phyloP scores from a whole-genome alignment of 2,329 filamentous ascomycete genomes.

The Hymenoscyphus fraxineus region DNA sequence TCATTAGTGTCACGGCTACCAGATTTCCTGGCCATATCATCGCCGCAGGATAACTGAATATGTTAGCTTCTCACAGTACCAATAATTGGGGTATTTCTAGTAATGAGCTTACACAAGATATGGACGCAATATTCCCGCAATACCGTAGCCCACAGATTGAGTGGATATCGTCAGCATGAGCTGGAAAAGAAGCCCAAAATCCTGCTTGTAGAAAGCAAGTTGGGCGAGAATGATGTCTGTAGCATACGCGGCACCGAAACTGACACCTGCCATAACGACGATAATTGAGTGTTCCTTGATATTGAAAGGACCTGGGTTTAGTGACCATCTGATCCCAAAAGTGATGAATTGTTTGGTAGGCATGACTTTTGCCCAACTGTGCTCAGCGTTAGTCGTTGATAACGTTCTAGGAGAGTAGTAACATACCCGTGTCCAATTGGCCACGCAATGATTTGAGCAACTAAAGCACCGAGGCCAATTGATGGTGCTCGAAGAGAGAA shows the following conservation, averaged over 20 bases:
- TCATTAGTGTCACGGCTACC: slow-evolving; percentile 47
- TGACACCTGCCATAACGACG: slow-evolving; percentile 49
- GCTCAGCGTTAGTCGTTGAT: background rate
- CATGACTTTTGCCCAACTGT: slow-evolving; percentile 45
- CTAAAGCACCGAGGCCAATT: slow-evolving; percentile 41
- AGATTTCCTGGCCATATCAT: slow-evolving; percentile 65
- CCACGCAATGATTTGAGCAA: slow-evolving; percentile 31
- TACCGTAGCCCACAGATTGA: slow-evolving; percentile 59
- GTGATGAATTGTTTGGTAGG: slow-evolving; percentile 35
- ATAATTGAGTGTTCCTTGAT: slow-evolving; percentile 68
- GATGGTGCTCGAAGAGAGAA: slow-evolving; percentile 31
- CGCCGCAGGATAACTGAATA: slow-evolving; percentile 45
- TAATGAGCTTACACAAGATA: slow-evolving; percentile 55
- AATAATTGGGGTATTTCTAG: background rate
- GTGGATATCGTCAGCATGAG: slow-evolving; percentile 57
- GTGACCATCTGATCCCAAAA: slow-evolving; percentile 51
- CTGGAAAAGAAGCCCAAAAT: slow-evolving; percentile 58
- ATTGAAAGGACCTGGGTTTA: slow-evolving; percentile 69
- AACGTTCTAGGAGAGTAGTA: background rate
- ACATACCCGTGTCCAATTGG: slow-evolving; percentile 48
- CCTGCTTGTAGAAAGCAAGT: slow-evolving; percentile 68
- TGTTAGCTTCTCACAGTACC: slow-evolving; percentile 6
- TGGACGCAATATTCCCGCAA: slow-evolving; percentile 55
- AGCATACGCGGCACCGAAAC: slow-evolving; percentile 51
- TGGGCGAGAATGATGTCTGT: slow-evolving; percentile 72